These are phyloP conservation scores for Neurospora crassa DNA, from an alignment of 2,329 filamentous ascomycete genomes.

Conservation along the genomic window DNA sequence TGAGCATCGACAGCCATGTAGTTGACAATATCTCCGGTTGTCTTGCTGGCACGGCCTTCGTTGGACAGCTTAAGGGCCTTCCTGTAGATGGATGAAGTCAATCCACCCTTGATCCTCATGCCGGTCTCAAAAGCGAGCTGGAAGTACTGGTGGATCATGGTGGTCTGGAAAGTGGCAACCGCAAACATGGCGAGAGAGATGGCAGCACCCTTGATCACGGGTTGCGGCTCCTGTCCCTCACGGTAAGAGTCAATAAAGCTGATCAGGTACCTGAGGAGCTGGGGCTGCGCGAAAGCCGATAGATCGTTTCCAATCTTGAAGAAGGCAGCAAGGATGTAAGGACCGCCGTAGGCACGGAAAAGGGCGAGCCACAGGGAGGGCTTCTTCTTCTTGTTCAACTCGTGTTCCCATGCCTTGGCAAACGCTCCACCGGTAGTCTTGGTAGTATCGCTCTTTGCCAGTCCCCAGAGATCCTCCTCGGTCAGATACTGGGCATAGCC, in stretches of 20 bases:
- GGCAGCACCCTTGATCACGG: constrained; percentile 71
- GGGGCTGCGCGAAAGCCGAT: constrained; percentile 82
- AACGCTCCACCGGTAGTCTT: constrained; percentile 61
- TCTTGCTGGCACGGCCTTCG: constrained; percentile 79
- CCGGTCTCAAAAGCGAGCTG: constrained; percentile 89
- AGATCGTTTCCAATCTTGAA: constrained; percentile 88
- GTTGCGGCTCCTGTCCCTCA: constrained; percentile 52
- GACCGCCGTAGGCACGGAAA: constrained; percentile 73
- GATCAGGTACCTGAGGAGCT: constrained; percentile 78
- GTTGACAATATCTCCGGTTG: constrained; percentile 96
- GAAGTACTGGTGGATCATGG: constrained; percentile 94
- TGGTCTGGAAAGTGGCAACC: constrained; percentile 77
- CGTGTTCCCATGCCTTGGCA: constrained; percentile 63
- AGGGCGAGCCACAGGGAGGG: constrained; percentile 84
- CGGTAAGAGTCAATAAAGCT: constrained; percentile 72
- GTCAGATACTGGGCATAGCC: constrained; percentile 89
- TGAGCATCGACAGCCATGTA: constrained; percentile 99
- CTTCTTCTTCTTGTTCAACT: constrained; percentile 57
- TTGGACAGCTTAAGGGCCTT: constrained; percentile 88
- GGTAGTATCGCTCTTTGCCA: constrained; percentile 73
- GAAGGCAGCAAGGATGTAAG: constrained; percentile 69
- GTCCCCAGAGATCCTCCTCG: constrained; percentile 91
- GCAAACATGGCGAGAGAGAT: constrained; percentile 90
- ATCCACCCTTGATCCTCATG: constrained; percentile 88
- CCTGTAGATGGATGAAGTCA: constrained; percentile 85